Conservation (phyloP, 768 basidiomycete species). For the Pleurotus platypus region DNA sequence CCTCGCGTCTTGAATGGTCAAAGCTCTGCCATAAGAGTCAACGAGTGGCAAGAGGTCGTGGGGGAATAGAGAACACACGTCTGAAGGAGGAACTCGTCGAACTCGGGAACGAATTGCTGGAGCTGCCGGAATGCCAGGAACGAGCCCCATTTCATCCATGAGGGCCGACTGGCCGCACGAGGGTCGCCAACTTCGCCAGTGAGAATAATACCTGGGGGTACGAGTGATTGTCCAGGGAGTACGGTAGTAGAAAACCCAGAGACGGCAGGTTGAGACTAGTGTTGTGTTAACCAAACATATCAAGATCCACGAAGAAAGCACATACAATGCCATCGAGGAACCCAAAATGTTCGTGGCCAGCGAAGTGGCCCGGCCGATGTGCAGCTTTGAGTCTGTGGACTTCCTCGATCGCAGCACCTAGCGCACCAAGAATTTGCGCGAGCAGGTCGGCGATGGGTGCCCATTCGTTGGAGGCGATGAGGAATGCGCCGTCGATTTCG, state of each 20-base stretch:
- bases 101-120: conserved; percentile 28
- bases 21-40: conserved; percentile 7
- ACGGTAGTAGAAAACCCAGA: conserved; percentile 13
- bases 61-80: background rate
- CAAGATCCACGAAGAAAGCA: background rate
- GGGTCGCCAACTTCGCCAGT: conserved; percentile 18
- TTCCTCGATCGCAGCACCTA: conserved; percentile 11
- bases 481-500: conserved; percentile 16
- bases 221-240: too few species aligned
- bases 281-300: too few species aligned
- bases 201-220: conserved; percentile 12
- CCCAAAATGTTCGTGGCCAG: conserved; percentile 25
- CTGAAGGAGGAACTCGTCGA: conserved; percentile 18
- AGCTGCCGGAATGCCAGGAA: conserved; percentile 32
- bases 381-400: conserved; percentile 13
- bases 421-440: background rate
- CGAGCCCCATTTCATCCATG: conserved; percentile 24
- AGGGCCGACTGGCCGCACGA: conserved; percentile 14
- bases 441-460: conserved; percentile 8
- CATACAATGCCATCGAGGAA: conserved; percentile 16
- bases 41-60: too few species aligned
- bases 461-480: conserved; percentile 14
- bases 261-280: conserved; percentile 10
- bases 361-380: conserved; percentile 17
- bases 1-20: background rate